Conservation (phyloP, 2,329 filamentous ascomycete species). For the Penicillium italicum region DNA sequence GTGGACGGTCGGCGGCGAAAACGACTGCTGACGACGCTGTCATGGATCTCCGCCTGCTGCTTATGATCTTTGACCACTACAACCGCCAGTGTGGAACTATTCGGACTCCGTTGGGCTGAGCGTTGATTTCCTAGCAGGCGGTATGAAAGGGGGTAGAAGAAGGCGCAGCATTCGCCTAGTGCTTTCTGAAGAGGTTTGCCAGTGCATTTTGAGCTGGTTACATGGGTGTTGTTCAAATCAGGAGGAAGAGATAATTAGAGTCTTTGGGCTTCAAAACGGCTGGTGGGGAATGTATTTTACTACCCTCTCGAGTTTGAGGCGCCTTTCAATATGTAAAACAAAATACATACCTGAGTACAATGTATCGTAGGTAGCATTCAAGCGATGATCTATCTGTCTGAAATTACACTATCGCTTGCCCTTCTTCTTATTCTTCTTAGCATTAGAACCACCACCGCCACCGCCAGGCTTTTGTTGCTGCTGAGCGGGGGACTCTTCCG, state of each 20-base stretch:
- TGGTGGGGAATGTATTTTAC: not conserved
- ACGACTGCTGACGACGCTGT: slow-evolving; percentile 37
- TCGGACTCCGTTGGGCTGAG: slow-evolving; percentile 32
- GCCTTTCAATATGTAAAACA: not conserved
- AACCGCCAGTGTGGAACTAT: slow-evolving; percentile 37
- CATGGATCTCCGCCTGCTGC: slow-evolving; percentile 36
- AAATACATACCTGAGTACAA: not conserved
- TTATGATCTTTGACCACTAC: slow-evolving; percentile 37
- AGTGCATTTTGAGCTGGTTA: not conserved
- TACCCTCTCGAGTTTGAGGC: not conserved
- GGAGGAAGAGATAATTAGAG: not conserved
- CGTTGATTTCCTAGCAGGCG: not conserved
- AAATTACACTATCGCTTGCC: slow-evolving; percentile 43
- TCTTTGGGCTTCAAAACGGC: not conserved
- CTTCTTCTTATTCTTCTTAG: slow-evolving; percentile 51
- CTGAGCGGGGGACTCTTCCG: slow-evolving; percentile 51
- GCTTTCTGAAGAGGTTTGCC: not conserved
- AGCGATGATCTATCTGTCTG: not conserved
- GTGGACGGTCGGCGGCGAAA: slow-evolving; percentile 26
- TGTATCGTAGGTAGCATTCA: slow-evolving; percentile 13
- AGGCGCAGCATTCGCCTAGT: not conserved
- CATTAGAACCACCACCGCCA: slow-evolving; percentile 33
- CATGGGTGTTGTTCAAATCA: no score
- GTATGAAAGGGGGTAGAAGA: no score
- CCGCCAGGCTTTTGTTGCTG: slow-evolving; percentile 34